Conservation (phyloP, 2,329 filamentous ascomycete species). For the Apiospora rasikravindrae region DNA sequence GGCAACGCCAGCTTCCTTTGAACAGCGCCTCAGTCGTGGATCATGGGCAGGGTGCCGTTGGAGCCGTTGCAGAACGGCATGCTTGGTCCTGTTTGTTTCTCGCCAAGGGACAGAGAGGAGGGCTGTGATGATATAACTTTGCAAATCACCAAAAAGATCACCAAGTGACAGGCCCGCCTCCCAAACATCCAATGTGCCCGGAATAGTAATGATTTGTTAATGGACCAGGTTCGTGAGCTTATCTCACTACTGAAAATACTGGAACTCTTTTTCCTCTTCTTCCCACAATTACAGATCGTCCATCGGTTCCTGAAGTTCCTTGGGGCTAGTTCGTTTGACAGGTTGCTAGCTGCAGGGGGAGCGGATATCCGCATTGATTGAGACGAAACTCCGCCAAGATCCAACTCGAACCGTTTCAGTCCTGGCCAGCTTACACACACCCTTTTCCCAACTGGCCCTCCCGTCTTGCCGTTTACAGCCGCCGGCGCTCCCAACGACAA, state of each 20-base stretch:
- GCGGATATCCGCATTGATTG: slow-evolving; percentile 21
- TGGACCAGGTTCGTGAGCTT: neutral
- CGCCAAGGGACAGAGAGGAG: neutral
- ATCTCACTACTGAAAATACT: neutral
- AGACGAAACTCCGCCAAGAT: slow-evolving; percentile 33
- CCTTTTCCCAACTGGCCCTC: neutral
- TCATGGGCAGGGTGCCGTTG: neutral
- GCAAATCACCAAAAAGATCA: neutral
- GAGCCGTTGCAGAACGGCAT: neutral
- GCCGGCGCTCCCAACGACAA: neutral
- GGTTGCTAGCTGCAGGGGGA: neutral
- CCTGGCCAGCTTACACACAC: slow-evolving; percentile 12
- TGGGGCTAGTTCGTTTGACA: slow-evolving; percentile 13
- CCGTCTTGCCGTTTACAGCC: neutral
- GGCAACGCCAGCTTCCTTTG: slow-evolving; percentile 3
- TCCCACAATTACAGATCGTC: neutral
- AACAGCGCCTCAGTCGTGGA: slow-evolving; percentile 11
- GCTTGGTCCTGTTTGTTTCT: neutral
- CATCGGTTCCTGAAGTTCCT: slow-evolving; percentile 10
- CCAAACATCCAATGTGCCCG: neutral
- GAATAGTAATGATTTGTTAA: neutral
- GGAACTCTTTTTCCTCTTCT: neutral
- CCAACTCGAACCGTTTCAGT: slow-evolving; percentile 34
- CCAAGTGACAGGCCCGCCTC: neutral
- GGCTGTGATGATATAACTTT: neutral